Evolutionary conservation across 176 grass and related monocot genomes (phyloP).

Genomic region (Aegilops sharonensis): DNA sequence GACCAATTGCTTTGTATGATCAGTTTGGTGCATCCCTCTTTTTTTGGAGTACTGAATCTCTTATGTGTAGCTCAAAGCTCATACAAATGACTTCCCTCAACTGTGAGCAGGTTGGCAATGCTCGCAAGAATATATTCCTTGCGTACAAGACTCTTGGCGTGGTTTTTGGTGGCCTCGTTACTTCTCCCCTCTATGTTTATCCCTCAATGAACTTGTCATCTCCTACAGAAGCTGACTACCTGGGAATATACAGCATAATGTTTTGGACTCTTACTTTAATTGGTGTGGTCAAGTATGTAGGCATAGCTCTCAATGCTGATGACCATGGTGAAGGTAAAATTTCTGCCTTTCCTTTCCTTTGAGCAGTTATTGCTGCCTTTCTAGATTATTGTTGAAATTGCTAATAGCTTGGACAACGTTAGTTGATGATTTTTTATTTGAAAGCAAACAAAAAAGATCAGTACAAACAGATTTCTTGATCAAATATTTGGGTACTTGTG

Average conservation of each 20-base stretch:
- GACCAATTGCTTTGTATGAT: neutral
- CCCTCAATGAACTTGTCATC: conserved; percentile 80
- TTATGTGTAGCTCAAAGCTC: conserved; percentile 16
- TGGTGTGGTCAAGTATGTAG: conserved; percentile 77
- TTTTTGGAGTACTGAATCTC: neutral
- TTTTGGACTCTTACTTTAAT: conserved; percentile 91
- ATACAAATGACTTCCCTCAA: conserved; percentile 13
- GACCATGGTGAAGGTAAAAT: conserved; percentile 82
- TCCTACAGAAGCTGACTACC: conserved; percentile 66
- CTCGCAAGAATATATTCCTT: conserved; percentile 43
- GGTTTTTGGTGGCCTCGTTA: conserved; percentile 84
- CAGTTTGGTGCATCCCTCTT: conserved; percentile 1
- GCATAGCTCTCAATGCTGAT: conserved; percentile 78
- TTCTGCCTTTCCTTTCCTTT: neutral
- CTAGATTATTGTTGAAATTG: neutral
- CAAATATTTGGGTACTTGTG: neutral
- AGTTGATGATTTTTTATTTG: conserved; percentile 14
- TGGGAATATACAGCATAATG: conserved; percentile 86
- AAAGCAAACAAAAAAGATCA: neutral
- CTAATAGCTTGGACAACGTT: neutral
- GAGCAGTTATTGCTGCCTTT: neutral
- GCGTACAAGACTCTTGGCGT: conserved; percentile 85
- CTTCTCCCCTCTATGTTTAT: conserved; percentile 88
- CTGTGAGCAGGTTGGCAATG: conserved; percentile 25
- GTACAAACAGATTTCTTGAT: neutral